phyloP scores from a whole-genome alignment of 2,329 filamentous ascomycete genomes.

The Fonsecaea erecta region DNA sequence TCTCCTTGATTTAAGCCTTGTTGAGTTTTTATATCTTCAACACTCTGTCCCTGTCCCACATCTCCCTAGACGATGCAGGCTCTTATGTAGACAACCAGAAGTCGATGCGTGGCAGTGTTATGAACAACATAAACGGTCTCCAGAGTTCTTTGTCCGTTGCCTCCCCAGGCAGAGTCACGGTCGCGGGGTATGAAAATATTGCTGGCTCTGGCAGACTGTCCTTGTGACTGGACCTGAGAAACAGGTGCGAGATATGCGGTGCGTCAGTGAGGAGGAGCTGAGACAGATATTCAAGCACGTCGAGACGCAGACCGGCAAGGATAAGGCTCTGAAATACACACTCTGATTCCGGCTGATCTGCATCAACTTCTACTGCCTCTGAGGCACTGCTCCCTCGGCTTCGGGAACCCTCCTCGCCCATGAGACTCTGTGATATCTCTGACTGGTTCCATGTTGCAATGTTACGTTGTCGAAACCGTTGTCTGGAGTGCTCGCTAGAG shows the following conservation, averaged over 20 bases:
- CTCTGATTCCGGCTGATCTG: slow-evolving; percentile 99
- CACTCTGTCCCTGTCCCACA: slow-evolving; percentile 49
- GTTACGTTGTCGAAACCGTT: neutral
- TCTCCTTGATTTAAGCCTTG: too few species aligned
- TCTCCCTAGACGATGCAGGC: slow-evolving; percentile 41
- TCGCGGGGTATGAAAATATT: too few species aligned
- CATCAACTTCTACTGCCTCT: slow-evolving; percentile 36
- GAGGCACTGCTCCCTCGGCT: neutral
- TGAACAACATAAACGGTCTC: slow-evolving; percentile 43
- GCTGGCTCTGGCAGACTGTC: too few species aligned
- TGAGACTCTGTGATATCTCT: neutral
- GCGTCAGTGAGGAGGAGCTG: slow-evolving; percentile 80
- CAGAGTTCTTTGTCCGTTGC: slow-evolving; percentile 68
- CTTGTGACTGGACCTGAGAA: too few species aligned
- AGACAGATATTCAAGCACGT: slow-evolving; percentile 84
- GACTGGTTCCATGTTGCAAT: neutral
- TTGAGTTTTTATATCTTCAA: slow-evolving; percentile 60
- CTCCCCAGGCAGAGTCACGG: too few species aligned
- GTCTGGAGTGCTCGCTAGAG: neutral
- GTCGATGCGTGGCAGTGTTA: slow-evolving; percentile 47
- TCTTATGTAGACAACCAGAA: slow-evolving; percentile 41
- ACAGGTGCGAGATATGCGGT: slow-evolving; percentile 83
- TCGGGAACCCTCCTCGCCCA: neutral
- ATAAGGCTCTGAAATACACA: slow-evolving; percentile 82
- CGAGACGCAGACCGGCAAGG: slow-evolving; percentile 69